These are phyloP conservation scores for Chionographis japonica DNA, from an alignment of 106 monocot species.

Conservation along the genomic window DNA sequence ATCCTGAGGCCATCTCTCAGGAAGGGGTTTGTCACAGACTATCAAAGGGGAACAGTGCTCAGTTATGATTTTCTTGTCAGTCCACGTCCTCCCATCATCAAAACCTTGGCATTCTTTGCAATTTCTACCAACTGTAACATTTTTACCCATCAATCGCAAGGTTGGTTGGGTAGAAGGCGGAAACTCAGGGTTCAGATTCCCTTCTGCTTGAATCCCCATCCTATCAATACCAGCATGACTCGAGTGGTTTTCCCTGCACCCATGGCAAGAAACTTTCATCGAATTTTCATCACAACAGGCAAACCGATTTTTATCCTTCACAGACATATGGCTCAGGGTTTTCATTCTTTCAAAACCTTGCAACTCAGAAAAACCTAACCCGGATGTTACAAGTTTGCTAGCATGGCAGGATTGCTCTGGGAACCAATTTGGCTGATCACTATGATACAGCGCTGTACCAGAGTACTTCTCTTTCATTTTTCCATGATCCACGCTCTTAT, in stretches of 20 bases:
- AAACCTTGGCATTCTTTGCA: conserved; percentile 17
- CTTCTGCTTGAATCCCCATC: conserved; percentile 5
- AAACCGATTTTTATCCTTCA: conserved; percentile 11
- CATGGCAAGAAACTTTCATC: conserved; percentile 10
- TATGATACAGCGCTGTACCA: conserved; percentile 5
- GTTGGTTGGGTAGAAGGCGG: conserved; percentile 27
- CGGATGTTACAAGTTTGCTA: conserved; percentile 13
- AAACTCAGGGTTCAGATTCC: conserved; percentile 4
- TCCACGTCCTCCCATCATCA: background rate
- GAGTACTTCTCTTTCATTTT: conserved; percentile 9
- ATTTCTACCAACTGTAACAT: conserved; percentile 48
- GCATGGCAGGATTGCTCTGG: conserved; percentile 20
- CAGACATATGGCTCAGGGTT: conserved; percentile 7
- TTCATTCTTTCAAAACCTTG: conserved; percentile 19
- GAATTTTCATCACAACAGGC: background rate
- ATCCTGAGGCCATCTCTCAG: conserved; percentile 11
- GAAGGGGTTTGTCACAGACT: conserved; percentile 1
- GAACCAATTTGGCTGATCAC: conserved; percentile 17
- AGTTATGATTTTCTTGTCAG: conserved; percentile 29
- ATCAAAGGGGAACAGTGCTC: background rate
- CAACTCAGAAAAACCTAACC: conserved; percentile 10
- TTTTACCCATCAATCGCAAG: conserved; percentile 79
- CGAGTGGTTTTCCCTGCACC: conserved; percentile 12
- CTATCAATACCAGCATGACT: conserved; percentile 2
- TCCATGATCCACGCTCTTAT: conserved; percentile 6